These are phyloP conservation scores for Phytopythium sindhum DNA, from an alignment of 352 stramenopile species.

Conservation along the genomic window DNA sequence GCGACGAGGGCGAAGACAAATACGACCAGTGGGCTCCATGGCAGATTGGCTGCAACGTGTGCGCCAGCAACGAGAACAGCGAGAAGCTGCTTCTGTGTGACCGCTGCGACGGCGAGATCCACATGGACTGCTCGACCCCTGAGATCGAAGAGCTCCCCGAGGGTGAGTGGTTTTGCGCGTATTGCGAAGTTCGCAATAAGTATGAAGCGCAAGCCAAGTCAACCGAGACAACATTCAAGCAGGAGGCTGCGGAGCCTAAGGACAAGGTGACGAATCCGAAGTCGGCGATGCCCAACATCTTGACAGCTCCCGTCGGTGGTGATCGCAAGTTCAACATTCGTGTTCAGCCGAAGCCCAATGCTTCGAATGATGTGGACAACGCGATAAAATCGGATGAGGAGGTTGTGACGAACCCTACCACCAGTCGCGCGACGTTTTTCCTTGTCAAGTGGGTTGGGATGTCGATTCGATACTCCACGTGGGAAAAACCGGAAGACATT, in stretches of 20 bases:
- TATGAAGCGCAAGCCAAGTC: conserved; percentile 27
- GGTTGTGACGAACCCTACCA: conserved; percentile 3
- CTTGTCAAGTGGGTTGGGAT: conserved; percentile 86
- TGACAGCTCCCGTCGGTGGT: conserved; percentile 38
- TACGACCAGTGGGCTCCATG: conserved; percentile 79
- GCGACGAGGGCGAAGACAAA: conserved; percentile 47
- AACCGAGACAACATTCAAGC: conserved; percentile 9
- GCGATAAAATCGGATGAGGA: not conserved
- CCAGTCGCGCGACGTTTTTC: conserved; percentile 74
- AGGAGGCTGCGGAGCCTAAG: conserved; percentile 10
- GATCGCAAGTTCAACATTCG: conserved; percentile 79
- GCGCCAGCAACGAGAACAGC: conserved; percentile 68
- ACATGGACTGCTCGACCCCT: conserved; percentile 81
- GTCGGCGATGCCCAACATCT: conserved; percentile 42
- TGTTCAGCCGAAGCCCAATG: conserved; percentile 23
- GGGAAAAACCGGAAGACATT: conserved; percentile 87
- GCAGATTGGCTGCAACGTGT: conserved; percentile 77
- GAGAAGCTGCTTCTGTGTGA: conserved; percentile 82
- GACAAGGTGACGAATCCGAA: conserved; percentile 3
- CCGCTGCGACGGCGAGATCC: conserved; percentile 84
- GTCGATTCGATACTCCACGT: conserved; percentile 85
- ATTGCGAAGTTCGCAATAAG: conserved; percentile 51
- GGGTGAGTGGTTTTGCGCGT: conserved; percentile 82
- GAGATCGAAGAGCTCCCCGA: conserved; percentile 66
- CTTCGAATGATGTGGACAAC: conserved; percentile 15